These are phyloP conservation scores for Crithidia bombi DNA, from an alignment of 208 protist genomes.

Conservation along the genomic window DNA sequence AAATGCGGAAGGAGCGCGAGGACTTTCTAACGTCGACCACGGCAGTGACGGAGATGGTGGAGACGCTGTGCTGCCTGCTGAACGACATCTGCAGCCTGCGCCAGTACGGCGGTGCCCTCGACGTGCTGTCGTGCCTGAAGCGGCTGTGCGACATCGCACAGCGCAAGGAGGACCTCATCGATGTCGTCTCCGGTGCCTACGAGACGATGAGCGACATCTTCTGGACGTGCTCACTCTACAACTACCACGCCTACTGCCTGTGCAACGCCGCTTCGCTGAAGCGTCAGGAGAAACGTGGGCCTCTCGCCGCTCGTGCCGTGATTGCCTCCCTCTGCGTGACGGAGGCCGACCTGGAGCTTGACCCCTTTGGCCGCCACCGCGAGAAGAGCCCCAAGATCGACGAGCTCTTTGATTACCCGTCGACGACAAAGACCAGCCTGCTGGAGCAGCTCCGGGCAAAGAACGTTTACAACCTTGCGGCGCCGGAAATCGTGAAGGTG, in stretches of 20 bases:
- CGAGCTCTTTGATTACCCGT: slow-evolving; percentile 58
- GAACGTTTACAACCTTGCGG: slow-evolving; percentile 21
- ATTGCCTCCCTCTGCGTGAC: slow-evolving; percentile 67
- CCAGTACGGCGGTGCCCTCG: slow-evolving; percentile 56
- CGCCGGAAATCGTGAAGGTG: slow-evolving; percentile 23
- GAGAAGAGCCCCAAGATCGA: slow-evolving; percentile 57
- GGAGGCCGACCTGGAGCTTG: slow-evolving; percentile 48
- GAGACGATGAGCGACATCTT: slow-evolving; percentile 70
- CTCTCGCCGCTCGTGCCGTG: slow-evolving; percentile 58
- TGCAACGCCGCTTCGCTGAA: slow-evolving; percentile 47
- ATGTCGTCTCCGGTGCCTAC: slow-evolving; percentile 49
- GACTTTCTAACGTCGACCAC: slow-evolving; percentile 60
- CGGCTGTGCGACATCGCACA: slow-evolving; percentile 60
- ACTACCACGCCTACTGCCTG: slow-evolving; percentile 80
- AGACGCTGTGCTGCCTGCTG: slow-evolving; percentile 65
- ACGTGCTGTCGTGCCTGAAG: slow-evolving; percentile 62
- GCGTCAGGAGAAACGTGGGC: slow-evolving; percentile 31
- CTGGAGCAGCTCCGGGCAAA: slow-evolving; percentile 39
- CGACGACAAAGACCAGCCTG: slow-evolving; percentile 39
- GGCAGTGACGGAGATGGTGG: slow-evolving; percentile 42
- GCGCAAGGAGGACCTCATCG: slow-evolving; percentile 25
- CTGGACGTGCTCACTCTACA: slow-evolving; percentile 64
- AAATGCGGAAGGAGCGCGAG: slow-evolving; percentile 48
- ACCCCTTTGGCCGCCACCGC: slow-evolving; percentile 54
- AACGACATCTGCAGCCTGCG: slow-evolving; percentile 46